Percentiles rank a stretch among this genome's conserved stretches.
Evolutionary conservation across 164 flowering plant species (phyloP).

Genomic region (Vitis riparia): DNA sequence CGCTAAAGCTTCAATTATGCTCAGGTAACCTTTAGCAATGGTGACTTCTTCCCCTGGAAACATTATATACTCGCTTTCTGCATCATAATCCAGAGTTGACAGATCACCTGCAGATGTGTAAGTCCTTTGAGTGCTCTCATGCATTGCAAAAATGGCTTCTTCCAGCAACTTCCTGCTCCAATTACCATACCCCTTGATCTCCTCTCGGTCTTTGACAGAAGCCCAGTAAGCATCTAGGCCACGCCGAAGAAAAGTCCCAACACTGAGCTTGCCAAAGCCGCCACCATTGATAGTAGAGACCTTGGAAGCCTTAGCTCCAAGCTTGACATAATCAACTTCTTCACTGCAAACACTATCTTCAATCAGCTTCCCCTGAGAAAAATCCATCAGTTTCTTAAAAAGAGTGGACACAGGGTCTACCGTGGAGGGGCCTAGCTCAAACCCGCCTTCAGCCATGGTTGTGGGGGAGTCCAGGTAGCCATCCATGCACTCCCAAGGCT

Average conservation of each 20-base stretch:
- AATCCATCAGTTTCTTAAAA: slow-evolving; percentile 63
- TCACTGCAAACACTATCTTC: slow-evolving; percentile 11
- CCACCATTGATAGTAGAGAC: slow-evolving; percentile 15
- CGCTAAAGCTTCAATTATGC: slow-evolving; percentile 63
- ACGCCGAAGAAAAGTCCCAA: slow-evolving; percentile 63
- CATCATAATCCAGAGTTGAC: slow-evolving; percentile 53
- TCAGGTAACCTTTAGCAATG: slow-evolving; percentile 81
- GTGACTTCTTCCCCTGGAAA: slow-evolving; percentile 93
- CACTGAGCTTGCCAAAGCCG: slow-evolving; percentile 30
- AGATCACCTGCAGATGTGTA: slow-evolving; percentile 87
- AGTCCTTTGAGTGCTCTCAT: slow-evolving; percentile 81
- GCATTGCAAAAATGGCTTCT: slow-evolving; percentile 69
- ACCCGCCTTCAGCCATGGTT: slow-evolving; percentile 62
- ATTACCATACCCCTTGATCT: slow-evolving; percentile 25
- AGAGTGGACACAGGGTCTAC: slow-evolving; percentile 55
- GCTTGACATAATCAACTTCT: slow-evolving; percentile 15
- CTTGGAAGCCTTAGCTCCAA: slow-evolving; percentile 31
- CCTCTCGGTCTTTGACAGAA: slow-evolving; percentile 23
- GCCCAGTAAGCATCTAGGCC: slow-evolving; percentile 63
- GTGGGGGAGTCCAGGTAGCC: slow-evolving; percentile 41
- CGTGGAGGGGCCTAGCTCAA: slow-evolving; percentile 30
- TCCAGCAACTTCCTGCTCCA: slow-evolving; percentile 53
- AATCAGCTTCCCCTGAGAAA: slow-evolving; percentile 51
- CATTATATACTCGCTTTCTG: slow-evolving; percentile 83
- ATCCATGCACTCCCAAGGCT: slow-evolving; percentile 96